Conservation (phyloP, 345 rosid genomes). For the Barbarea vulgaris region DNA sequence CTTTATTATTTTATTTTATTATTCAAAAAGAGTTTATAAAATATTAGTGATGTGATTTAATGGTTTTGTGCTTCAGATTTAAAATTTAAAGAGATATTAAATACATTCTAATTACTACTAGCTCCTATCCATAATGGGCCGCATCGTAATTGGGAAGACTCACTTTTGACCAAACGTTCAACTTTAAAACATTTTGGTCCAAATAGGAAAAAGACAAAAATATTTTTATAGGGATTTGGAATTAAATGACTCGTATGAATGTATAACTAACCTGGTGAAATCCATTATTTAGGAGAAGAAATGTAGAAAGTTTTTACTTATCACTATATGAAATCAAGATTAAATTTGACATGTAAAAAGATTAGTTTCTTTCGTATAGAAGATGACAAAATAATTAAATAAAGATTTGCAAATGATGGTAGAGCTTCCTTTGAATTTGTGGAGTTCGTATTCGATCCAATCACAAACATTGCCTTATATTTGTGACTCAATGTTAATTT, state of each 20-base stretch:
- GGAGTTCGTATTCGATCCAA: background rate
- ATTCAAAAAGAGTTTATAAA: slow-evolving; percentile 1
- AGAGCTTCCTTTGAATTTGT: background rate
- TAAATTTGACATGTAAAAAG: background rate
- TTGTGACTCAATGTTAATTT: background rate
- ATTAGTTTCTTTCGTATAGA: too few relatives aligned
- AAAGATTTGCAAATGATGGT: background rate
- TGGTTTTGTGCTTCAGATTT: slow-evolving; percentile 14
- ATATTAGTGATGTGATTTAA: slow-evolving; percentile 4
- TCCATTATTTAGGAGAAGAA: background rate
- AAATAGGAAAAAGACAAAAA: slow-evolving; percentile 26
- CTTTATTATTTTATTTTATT: background rate
- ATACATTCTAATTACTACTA: background rate
- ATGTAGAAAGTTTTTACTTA: background rate
- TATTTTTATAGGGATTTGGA: slow-evolving; percentile 30
- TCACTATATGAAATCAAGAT: background rate
- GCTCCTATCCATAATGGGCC: slow-evolving; percentile 40
- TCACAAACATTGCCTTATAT: background rate
- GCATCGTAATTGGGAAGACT: slow-evolving; percentile 39
- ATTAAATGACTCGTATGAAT: background rate
- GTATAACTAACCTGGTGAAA: slow-evolving; percentile 15
- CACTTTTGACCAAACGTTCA: slow-evolving; percentile 47
- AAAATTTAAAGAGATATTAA: slow-evolving; percentile 2
- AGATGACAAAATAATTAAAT: too few relatives aligned
- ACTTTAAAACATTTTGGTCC: slow-evolving; percentile 40